Percentiles rank a stretch among this genome's conserved stretches.
These are phyloP conservation scores for Hansfordia pulvinata DNA, from an alignment of 2,329 filamentous ascomycete species.

Conservation along the genomic window DNA sequence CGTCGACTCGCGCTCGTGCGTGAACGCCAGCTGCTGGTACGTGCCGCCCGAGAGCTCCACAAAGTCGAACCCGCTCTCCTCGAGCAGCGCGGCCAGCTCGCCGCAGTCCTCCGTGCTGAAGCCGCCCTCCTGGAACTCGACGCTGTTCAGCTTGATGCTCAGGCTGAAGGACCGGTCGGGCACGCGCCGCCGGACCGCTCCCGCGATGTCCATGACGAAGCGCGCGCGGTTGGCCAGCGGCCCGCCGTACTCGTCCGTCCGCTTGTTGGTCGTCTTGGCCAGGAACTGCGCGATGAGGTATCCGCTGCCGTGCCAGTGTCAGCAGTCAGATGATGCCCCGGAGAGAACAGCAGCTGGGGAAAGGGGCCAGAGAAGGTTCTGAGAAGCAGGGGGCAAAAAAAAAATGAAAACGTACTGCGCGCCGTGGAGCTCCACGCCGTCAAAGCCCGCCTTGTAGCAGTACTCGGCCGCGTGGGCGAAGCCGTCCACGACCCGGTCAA, in stretches of 20 bases:
- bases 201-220: slow-evolving; percentile 36
- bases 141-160: slow-evolving; percentile 41
- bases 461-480: slow-evolving; percentile 11
- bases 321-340: neutral
- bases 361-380: too few relatives aligned
- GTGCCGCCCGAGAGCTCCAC: slow-evolving; percentile 54
- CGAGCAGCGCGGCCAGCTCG: slow-evolving; percentile 39
- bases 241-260: slow-evolving; percentile 44
- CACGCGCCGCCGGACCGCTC: slow-evolving; percentile 21
- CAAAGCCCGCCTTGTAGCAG: slow-evolving; percentile 11
- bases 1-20: slow-evolving; percentile 23
- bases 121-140: slow-evolving; percentile 34
- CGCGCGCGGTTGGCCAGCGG: slow-evolving; percentile 30
- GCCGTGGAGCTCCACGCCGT: slow-evolving; percentile 30
- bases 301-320: slow-evolving; percentile 17
- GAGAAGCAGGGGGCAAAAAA: too few relatives aligned
- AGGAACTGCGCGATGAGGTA: slow-evolving; percentile 46
- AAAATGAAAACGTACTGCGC: slow-evolving; percentile 24
- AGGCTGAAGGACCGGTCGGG: slow-evolving; percentile 29
- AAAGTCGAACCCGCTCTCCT: slow-evolving; percentile 45
- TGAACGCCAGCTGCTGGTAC: slow-evolving; percentile 37
- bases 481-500: slow-evolving; percentile 7
- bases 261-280: slow-evolving; percentile 31
- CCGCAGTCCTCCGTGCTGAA: slow-evolving; percentile 13
- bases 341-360: neutral